Evolutionary conservation across 179 eudicot species (phyloP), one percentile per base, ranked within the genome.

Genomic region (Carnegiea gigantea): DNA sequence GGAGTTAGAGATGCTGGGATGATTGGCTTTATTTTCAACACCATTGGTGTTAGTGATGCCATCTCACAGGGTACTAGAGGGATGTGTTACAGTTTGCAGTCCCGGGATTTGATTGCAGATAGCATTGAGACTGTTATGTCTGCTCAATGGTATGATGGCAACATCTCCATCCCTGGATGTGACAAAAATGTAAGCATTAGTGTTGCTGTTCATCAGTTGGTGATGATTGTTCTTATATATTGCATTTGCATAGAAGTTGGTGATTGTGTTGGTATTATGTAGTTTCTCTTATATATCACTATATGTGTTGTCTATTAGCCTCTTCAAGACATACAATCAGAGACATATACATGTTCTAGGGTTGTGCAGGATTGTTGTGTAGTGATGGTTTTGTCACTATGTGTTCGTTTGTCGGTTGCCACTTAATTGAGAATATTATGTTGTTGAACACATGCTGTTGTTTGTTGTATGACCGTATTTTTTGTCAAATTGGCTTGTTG

Each of bases 81-180:
- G 54, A 92, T 92, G 97, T 90, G 94, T 79, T 91, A 84, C 65
- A 91, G 97, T 67, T 84, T 92, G 84, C 97, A 90, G 84, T 91
- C 94, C 3, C 90, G 94, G 84, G 97, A 92, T 80, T 88, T 92
- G 88, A 92, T 92, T 83, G 97, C 97, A 54, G 97, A 92, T 86
- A 92, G 97, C 77, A 91, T 92, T 80, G 97, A 92, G 86, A 92
- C 93, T 85, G 97, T 92, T 36, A 91, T 92, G 94, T 78, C 91
- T 78, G 97, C 93, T 77, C 97, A 92, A 86, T 91, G 94, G 93
- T 92, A 92, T 82, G 97, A 92, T 86, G 97, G 92, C 20, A 91
- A 92, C 77, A 90, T 92, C 67, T 89, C 97, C 77, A 89, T 92
- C 59, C 97, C 97, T n/a, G 97, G 97, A 6, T 91, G 97, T 81